Evolutionary conservation across 805 yeast genomes (phyloP), one percentile per base, ranked within the genome.

Genomic region (Candida vaughaniae): DNA sequence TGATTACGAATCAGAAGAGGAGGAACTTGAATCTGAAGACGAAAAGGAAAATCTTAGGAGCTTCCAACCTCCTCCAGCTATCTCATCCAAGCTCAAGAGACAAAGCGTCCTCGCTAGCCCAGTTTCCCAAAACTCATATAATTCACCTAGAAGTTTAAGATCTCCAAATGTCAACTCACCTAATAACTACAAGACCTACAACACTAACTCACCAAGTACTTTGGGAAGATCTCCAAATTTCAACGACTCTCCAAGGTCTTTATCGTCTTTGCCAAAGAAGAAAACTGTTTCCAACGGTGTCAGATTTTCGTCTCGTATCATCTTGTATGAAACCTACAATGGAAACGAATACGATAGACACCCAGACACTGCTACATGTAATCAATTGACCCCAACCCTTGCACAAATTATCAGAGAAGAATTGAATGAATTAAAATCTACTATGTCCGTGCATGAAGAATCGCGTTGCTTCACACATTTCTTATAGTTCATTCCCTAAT

Each of bases 331-430:
- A 42, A 91, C 96, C 0, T 88, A 84, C 58, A 75, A 82, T 41
- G 80, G 81, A 25, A 80, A 76, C 14, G 96, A 85, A 47, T 91
- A 91, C 59, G 97, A 91, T 59, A 78, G 99, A 51, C 88, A 82
- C 46, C 96, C 97, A 0, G 97, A 89, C 45, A 70, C 81, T 19
- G 95, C 95, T 3, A 89, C 97, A 2, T 91, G 97, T 63, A 88
- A 90, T 60, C 88, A 83, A 55, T 69, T 89, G 57, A 89, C 96
- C 1, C 96, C 97, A 5, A 70, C 74, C 39, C 63, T 89, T 55
- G 96, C 97, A 0, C 89, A 86, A 58, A 78, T 77, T 60, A 88
- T 91, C 50, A 84, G 82, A 61, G 85, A 82, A 25, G 98, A 91
- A 60, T 67, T 91, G 55, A 90, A 93, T 60, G 74, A 70, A 36